Percentiles rank a stretch among this genome's conserved stretches.
phyloP scores from a whole-genome alignment of 345 rosid genomes.

The Microthlaspi erraticum region DNA sequence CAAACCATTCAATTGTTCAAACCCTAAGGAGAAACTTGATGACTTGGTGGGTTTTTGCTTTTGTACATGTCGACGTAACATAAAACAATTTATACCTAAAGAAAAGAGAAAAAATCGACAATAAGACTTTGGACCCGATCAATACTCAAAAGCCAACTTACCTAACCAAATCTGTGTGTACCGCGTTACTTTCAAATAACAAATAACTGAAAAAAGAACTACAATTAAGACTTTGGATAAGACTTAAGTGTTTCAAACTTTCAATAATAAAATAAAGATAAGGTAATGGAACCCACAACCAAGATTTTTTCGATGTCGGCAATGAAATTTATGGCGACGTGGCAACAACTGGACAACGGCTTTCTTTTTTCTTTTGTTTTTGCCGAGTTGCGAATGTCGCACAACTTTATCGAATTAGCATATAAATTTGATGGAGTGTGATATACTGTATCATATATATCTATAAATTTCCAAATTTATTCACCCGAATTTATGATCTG shows the following conservation, averaged over 20 bases:
- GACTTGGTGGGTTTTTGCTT: not conserved
- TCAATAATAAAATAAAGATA: conserved; percentile 1
- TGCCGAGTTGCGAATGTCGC: conserved; percentile 17
- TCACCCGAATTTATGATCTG: not conserved
- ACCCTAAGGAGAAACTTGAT: not conserved
- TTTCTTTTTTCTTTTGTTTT: not conserved
- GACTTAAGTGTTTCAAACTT: not conserved
- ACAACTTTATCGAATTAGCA: not conserved
- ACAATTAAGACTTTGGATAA: too few relatives aligned
- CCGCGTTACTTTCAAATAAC: not conserved
- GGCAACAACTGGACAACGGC: conserved; percentile 10
- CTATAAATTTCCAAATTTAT: not conserved
- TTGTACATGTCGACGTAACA: not conserved
- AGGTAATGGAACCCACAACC: conserved; percentile 17
- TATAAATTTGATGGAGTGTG: too few relatives aligned
- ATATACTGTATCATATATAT: too few relatives aligned
- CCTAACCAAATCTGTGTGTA: conserved; percentile 1
- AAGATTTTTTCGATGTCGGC: not conserved
- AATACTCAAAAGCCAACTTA: not conserved
- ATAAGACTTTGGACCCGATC: not conserved
- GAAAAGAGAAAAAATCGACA: not conserved
- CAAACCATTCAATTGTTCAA: too few relatives aligned
- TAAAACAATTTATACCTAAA: not conserved
- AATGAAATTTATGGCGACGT: conserved; percentile 11
- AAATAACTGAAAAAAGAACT: not conserved